These are phyloP conservation scores for Mortierella hygrophila DNA, from an alignment of 192 early-diverging fungal species.

Conservation along the genomic window DNA sequence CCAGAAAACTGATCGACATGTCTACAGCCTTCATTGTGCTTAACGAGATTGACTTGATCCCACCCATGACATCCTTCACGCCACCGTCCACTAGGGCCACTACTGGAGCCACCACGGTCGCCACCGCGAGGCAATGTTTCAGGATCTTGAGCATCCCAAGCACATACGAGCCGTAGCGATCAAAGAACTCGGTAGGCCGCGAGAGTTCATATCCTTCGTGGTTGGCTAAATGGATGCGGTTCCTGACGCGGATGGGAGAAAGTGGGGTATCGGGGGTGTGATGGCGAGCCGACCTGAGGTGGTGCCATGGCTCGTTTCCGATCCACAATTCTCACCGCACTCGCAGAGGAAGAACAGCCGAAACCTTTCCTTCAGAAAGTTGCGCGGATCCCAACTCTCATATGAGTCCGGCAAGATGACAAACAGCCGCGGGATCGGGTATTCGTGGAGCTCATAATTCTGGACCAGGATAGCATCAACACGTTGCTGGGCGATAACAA, in stretches of 20 bases:
- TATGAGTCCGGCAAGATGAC: neutral
- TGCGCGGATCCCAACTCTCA: neutral
- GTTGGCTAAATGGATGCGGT: neutral
- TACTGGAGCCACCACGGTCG: neutral
- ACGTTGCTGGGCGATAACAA: neutral
- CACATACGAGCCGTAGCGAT: neutral
- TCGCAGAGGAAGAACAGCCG: slow-evolving; percentile 5
- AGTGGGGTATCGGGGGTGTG: neutral
- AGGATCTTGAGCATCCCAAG: neutral
- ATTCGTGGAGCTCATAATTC: slow-evolving; percentile 22
- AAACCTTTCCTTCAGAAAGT: neutral
- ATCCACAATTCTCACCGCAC: neutral
- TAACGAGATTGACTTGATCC: neutral
- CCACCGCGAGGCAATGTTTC: neutral
- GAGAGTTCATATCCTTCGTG: slow-evolving; percentile 8
- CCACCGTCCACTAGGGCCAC: neutral
- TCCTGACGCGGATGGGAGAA: neutral
- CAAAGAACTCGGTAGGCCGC: neutral
- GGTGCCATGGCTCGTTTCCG: neutral
- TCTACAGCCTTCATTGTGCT: neutral
- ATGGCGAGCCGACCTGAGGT: neutral
- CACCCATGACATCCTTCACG: neutral
- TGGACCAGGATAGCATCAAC: slow-evolving; percentile 12
- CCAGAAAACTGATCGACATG: neutral
- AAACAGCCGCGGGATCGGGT: slow-evolving; percentile 20